Evolutionary conservation across 2,329 filamentous ascomycete species (phyloP), one percentile per base, ranked within the genome.

Genomic region (Aspergillus sergii): DNA sequence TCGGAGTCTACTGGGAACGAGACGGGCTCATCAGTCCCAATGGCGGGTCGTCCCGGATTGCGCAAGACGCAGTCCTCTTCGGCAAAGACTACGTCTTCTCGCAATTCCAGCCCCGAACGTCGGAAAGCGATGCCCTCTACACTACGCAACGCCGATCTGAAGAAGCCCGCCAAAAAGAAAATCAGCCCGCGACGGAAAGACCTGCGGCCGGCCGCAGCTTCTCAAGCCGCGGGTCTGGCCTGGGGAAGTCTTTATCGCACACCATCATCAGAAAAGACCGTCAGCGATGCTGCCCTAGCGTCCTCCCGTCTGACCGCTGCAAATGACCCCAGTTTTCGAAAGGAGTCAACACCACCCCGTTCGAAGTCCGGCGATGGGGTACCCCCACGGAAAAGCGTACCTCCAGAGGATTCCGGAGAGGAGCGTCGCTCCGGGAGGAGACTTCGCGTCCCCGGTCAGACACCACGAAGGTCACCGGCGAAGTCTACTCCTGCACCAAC

Each of bases 151-250:
- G 80, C 77, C 57, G 81, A 84, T 50, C 72, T 76, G 53, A 81
- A 80, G 64, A 83, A 80, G 59, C 71, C 77, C 28, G 78, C 80
- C 16, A 82, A 82, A 60, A 79, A 82, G 53, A 80, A 85, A 71
- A 58, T 64, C 23, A 62, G 60, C 32, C 59, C 70, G 21, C 74
- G 72, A 34, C 77, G 80, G 58, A 81, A 76, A 55, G 79, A 80
- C 36, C 73, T 79, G 43, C 82, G 82, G n/a, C 81, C 84, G 43
- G 84, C 85, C 62, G 86, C 87, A 36, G 86, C 87, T 23, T 85
- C 87, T 21, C 87, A 85, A 69, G 88, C 88, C 3, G 88, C 88
- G 2, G 86, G 86, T 4, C 81, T 88, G 63, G 87, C 87, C n/a
- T 90, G 87, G 86, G 69, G 80, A 65, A 74, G 79, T 71, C 72